Conservation (phyloP, 2,329 filamentous ascomycete genomes). For the Leptographium wingfieldii region DNA sequence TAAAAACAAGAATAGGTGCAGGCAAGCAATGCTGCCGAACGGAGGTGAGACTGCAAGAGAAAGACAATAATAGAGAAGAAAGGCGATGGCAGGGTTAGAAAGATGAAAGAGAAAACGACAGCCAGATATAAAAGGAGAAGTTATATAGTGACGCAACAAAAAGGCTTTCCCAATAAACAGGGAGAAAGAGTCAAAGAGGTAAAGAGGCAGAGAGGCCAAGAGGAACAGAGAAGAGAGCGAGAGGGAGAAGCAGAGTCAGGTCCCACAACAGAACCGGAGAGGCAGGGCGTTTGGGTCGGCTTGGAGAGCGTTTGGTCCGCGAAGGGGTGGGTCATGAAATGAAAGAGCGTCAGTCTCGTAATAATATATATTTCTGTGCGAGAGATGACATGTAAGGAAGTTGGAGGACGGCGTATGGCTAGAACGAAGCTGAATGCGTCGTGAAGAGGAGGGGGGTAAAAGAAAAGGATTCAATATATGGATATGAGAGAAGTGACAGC, state of each 20-base stretch:
- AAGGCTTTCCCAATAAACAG: not conserved
- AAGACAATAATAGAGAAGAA: not conserved
- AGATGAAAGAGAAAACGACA: not conserved
- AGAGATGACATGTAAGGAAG: not conserved
- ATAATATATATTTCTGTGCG: not conserved
- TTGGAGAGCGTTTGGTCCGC: constrained; percentile 2
- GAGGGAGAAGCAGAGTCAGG: not conserved
- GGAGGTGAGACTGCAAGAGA: not conserved
- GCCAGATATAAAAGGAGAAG: not conserved
- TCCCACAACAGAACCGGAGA: constrained; percentile 7
- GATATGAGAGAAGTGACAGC: not conserved
- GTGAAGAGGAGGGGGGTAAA: too few relatives aligned
- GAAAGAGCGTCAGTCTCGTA: not conserved
- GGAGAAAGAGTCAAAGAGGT: not conserved
- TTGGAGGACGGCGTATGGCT: not conserved
- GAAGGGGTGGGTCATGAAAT: not conserved
- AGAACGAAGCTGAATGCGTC: not conserved
- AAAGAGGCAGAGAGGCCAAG: not conserved
- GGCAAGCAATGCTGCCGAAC: not conserved
- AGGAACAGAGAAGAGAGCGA: not conserved
- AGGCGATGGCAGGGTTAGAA: not conserved
- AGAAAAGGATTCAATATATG: not conserved
- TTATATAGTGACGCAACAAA: not conserved
- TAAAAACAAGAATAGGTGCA: not conserved
- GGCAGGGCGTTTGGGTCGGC: constrained; percentile 4